Percentiles rank a stretch among this genome's conserved stretches.
phyloP scores from a whole-genome alignment of 768 basidiomycete species.

The Leccinum aurantiacum region DNA sequence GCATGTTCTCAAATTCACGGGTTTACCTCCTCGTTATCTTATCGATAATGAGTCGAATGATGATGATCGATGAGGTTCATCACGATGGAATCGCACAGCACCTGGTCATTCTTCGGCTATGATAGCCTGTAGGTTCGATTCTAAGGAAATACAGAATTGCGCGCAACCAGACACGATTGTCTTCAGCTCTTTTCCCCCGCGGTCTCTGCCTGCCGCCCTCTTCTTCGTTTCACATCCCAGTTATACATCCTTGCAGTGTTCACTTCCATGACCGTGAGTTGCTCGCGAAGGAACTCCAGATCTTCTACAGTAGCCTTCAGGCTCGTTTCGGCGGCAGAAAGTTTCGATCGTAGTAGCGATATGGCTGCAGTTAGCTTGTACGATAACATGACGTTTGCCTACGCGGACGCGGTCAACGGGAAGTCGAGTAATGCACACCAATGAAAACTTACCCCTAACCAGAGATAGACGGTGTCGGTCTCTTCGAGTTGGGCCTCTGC shows the following conservation, averaged over 20 bases:
- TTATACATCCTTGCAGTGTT: slow-evolving; percentile 97
- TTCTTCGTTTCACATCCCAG: slow-evolving; percentile 86
- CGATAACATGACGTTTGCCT: slow-evolving; percentile 98
- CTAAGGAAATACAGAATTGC: neutral
- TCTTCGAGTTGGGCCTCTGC: slow-evolving; percentile 89
- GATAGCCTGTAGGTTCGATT: neutral
- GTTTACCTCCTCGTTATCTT: neutral
- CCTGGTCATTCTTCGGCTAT: neutral
- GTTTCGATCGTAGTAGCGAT: slow-evolving; percentile 70
- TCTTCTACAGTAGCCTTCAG: slow-evolving; percentile 78
- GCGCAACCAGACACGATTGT: neutral
- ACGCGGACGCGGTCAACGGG: neutral
- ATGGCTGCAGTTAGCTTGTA: slow-evolving; percentile 84
- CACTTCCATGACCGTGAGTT: slow-evolving; percentile 94
- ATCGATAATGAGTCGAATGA: neutral
- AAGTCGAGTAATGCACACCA: neutral
- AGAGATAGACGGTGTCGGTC: slow-evolving; percentile 87
- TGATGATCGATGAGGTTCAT: neutral
- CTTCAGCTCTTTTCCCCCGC: slow-evolving; percentile 16
- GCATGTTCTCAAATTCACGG: no score
- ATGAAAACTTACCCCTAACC: slow-evolving; percentile 79
- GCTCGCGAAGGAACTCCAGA: slow-evolving; percentile 89
- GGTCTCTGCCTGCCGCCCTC: slow-evolving; percentile 48
- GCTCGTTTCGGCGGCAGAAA: slow-evolving; percentile 63
- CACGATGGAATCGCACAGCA: neutral